A percentile compares a stretch with the other conserved stretches of the same genome.
Evolutionary conservation across 176 grass and related monocot species (phyloP).

Genomic region (Rhipidocladum racemiflorum): DNA sequence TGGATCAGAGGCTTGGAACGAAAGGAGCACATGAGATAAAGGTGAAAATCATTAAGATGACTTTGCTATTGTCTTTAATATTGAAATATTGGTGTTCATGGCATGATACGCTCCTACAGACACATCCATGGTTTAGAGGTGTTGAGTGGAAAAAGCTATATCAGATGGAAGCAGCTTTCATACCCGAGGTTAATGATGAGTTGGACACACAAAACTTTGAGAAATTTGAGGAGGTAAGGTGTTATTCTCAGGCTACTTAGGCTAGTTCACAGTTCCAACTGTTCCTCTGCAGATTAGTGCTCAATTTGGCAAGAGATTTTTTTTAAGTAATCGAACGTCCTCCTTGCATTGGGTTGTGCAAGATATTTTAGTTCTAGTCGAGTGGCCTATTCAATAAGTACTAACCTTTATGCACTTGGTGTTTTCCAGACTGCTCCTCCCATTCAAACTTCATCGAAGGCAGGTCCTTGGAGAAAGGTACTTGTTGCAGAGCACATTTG

Average conservation of each 20-base stretch:
- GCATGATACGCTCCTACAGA: slow-evolving; percentile 36
- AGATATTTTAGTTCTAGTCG: slow-evolving; percentile 13
- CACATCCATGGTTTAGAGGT: slow-evolving; percentile 75
- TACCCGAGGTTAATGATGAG: slow-evolving; percentile 67
- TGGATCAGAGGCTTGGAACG: slow-evolving; percentile 75
- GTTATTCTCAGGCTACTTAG: slow-evolving; percentile 2
- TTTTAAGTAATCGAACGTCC: not conserved
- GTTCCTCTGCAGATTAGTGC: not conserved
- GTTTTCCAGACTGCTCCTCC: slow-evolving; percentile 44
- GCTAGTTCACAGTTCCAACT: not conserved
- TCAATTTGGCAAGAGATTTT: not conserved
- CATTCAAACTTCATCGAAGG: slow-evolving; percentile 81
- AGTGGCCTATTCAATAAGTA: slow-evolving; percentile 13
- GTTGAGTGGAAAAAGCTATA: slow-evolving; percentile 77
- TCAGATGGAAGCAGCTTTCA: slow-evolving; percentile 90
- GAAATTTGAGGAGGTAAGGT: slow-evolving; percentile 74
- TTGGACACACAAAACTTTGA: slow-evolving; percentile 92
- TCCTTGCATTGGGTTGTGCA: not conserved
- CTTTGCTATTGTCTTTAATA: not conserved
- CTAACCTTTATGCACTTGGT: slow-evolving; percentile 13
- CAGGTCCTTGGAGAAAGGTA: slow-evolving; percentile 94
- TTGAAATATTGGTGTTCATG: not conserved
- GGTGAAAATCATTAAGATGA: slow-evolving; percentile 24
- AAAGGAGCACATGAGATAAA: slow-evolving; percentile 95
- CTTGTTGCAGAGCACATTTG: not conserved